Evolutionary conservation across 768 basidiomycete genomes (phyloP).

Genomic region (Lyophyllum decastes): DNA sequence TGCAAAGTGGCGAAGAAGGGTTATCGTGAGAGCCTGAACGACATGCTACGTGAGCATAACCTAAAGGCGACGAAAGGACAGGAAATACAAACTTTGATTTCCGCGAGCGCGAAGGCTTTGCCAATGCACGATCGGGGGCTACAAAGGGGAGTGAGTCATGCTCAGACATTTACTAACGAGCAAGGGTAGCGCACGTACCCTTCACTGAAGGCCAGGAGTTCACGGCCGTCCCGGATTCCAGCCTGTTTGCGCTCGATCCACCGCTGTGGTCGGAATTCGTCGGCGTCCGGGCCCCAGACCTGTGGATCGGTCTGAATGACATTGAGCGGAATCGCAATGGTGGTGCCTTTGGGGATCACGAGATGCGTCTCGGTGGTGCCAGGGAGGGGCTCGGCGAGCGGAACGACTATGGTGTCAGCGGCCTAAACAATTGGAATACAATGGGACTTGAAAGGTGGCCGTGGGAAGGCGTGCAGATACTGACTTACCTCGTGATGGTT

Average conservation of each 20-base stretch:
- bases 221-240: conserved; percentile 33
- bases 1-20: conserved; percentile 55
- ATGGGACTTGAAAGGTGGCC: too few relatives aligned
- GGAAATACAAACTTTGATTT: conserved; percentile 53
- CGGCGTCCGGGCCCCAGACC: conserved; percentile 63
- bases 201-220: conserved; percentile 58
- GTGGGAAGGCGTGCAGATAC: neutral
- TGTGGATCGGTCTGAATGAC: conserved; percentile 54
- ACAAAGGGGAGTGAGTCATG: conserved; percentile 3
- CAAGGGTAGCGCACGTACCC: conserved; percentile 39
- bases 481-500: conserved; percentile 59
- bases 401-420: conserved; percentile 50
- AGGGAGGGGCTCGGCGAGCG: conserved; percentile 52
- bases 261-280: conserved; percentile 58
- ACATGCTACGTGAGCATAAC: neutral
- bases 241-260: conserved; percentile 51
- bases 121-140: conserved; percentile 66
- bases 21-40: conserved; percentile 39
- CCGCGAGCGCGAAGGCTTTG: conserved; percentile 55
- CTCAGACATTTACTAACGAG: neutral
- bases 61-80: neutral
- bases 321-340: conserved; percentile 55
- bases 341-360: conserved; percentile 56
- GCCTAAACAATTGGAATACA: conserved; percentile 35
- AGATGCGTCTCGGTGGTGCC: conserved; percentile 44